phyloP scores from a whole-genome alignment of 768 basidiomycete genomes.

The Filobasidium floriforme region DNA sequence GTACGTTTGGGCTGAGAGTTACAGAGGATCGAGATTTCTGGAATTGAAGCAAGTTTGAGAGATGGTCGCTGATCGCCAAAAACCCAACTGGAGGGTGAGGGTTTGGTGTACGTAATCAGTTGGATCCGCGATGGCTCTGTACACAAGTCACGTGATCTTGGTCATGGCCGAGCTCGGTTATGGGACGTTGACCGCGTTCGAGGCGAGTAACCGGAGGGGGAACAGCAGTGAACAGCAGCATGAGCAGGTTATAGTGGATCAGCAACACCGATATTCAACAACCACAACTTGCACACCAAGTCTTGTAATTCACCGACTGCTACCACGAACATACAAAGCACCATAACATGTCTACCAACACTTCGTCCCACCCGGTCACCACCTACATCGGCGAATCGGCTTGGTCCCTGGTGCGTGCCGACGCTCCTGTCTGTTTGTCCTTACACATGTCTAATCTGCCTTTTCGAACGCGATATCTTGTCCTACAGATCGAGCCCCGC shows the following conservation, averaged over 20 bases:
- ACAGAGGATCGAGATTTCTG: not conserved
- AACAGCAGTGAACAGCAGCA: too few species aligned
- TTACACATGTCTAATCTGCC: conserved; percentile 17
- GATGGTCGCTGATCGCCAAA: too few species aligned
- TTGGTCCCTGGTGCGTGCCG: conserved; percentile 67
- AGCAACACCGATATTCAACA: not conserved
- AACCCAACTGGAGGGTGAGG: too few species aligned
- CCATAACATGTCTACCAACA: not conserved
- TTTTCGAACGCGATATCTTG: conserved; percentile 23
- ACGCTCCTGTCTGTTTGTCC: conserved; percentile 1
- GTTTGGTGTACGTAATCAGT: too few species aligned
- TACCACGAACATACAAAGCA: not conserved
- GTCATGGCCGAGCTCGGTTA: too few species aligned
- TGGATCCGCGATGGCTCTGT: too few species aligned
- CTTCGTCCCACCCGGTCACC: conserved; percentile 58
- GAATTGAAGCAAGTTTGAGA: too few species aligned
- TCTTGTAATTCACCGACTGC: too few species aligned
- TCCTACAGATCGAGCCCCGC: conserved; percentile 62
- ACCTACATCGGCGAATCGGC: conserved; percentile 73
- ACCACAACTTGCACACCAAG: not conserved
- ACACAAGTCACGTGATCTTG: too few species aligned
- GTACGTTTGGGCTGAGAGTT: not conserved
- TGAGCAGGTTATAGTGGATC: too few species aligned
- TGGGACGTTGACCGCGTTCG: too few species aligned
- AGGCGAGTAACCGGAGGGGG: too few species aligned